phyloP scores from a whole-genome alignment of 768 basidiomycete genomes.

The Macrolepiota dolichaula region DNA sequence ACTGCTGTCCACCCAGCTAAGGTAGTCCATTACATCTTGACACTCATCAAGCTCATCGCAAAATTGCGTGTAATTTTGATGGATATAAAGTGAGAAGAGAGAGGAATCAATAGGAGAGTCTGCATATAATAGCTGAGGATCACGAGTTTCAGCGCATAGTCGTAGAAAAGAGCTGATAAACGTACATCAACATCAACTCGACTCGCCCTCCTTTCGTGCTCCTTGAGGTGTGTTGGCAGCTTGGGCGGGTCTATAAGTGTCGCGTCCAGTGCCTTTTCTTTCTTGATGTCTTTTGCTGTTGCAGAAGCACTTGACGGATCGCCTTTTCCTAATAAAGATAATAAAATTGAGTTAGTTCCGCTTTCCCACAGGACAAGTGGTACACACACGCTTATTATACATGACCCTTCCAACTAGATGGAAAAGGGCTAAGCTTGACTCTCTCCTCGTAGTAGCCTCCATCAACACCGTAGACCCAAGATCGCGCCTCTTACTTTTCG shows the following conservation, averaged over 20 bases:
- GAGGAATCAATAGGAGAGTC: conserved; percentile 92
- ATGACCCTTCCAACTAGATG: conserved; percentile 91
- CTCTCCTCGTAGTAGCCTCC: conserved; percentile 76
- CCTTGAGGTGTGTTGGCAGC: conserved; percentile 55
- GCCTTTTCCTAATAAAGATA: conserved; percentile 55
- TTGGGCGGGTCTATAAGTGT: conserved; percentile 49
- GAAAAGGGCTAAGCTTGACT: conserved; percentile 85
- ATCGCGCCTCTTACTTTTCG: conserved; percentile 29
- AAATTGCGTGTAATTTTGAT: conserved; percentile 91
- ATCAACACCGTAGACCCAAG: conserved; percentile 39
- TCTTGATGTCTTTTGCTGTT: conserved; percentile 59
- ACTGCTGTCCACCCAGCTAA: conserved; percentile 75
- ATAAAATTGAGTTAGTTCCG: background rate
- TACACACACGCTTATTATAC: conserved; percentile 85
- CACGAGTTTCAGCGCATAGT: background rate
- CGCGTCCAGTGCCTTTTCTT: conserved; percentile 55
- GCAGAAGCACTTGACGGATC: conserved; percentile 59
- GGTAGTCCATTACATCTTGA: conserved; percentile 62
- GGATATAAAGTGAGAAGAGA: conserved; percentile 84
- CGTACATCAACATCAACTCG: conserved; percentile 66
- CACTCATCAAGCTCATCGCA: conserved; percentile 77
- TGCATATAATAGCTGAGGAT: conserved; percentile 62
- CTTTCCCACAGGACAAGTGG: background rate
- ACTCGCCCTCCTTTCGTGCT: conserved; percentile 64
- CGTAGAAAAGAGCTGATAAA: background rate